Base-by-base conservation (phyloP, 805 yeast species). In the Ogataea degrootiae region DNA sequence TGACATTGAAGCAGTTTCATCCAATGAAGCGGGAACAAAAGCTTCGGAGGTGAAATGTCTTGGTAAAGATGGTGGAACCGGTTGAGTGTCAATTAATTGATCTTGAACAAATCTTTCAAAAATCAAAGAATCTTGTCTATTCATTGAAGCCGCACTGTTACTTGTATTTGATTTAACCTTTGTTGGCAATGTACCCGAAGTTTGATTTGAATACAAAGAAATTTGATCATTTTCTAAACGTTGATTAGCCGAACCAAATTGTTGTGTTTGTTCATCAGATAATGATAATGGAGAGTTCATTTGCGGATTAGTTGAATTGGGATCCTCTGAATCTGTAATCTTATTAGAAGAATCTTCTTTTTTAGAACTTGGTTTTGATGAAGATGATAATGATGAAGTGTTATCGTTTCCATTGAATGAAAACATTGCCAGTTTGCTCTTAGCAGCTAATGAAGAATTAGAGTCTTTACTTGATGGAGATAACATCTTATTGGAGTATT, bases 41-140 rank as follows among this genome's bases (percentile, higher is more conserved):
- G 76, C 80, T 54, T 79, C 83, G 8, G 70, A 65, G 34, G 75
- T 70, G 45, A 69, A 61, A 50, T 67, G 70, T 43, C 69, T 54
- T 31, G 71, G 70, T n/a, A 66, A 47, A 6, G 64, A 58, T 42
- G 53, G 44, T 2, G 61, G 61, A n/a, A 59, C 48, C 2, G 65
- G 60, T 51, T 60, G 63, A 39, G 62, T 48, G 46, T 62, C 62
- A 43, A 65, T 54, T 39, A 68, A 54, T 8, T 80, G 80, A 51
- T 82, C 87, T 59, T 83, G 85, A 8, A 83, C 88, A 42, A 77
- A 73, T 47, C 88, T 71, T 55, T 83, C 90, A 59, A 80, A 85
- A 58, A 83, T 84, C 59, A 76, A 60, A 15, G 84, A 78, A 29
- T 65, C 66, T 26, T 62, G 56, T 22, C 58, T 53, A 39, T 54